Percentiles rank a stretch among this genome's conserved stretches.
phyloP scores from a whole-genome alignment of 2,329 filamentous ascomycete species.

The Bipolaris bicolor region DNA sequence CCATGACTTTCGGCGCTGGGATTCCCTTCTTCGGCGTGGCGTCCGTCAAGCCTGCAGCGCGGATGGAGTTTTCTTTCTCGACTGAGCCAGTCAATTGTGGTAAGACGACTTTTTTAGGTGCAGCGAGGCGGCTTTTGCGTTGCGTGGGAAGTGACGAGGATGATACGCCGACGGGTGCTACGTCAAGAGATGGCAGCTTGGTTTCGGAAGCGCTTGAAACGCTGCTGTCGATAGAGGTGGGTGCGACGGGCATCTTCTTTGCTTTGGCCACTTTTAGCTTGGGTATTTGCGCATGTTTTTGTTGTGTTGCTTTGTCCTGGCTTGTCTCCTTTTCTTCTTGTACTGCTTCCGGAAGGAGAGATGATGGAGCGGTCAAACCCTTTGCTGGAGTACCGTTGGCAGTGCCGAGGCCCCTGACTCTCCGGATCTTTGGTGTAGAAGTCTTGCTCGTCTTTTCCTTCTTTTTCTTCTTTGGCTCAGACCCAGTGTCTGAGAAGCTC shows the following conservation, averaged over 20 bases:
- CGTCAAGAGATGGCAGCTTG: slow-evolving; percentile 29
- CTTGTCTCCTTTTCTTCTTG: slow-evolving; percentile 31
- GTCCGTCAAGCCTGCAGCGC: slow-evolving; percentile 14
- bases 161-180: slow-evolving; percentile 29
- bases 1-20: slow-evolving; percentile 28
- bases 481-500: slow-evolving; percentile 25
- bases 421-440: slow-evolving; percentile 43
- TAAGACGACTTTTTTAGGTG: slow-evolving; percentile 44
- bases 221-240: slow-evolving; percentile 16
- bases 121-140: slow-evolving; percentile 43
- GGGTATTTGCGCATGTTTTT: slow-evolving; percentile 21
- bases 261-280: slow-evolving; percentile 27
- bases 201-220: slow-evolving; percentile 12
- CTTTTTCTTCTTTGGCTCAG: slow-evolving; percentile 32
- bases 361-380: slow-evolving; percentile 37
- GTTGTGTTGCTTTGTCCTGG: slow-evolving; percentile 8
- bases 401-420: slow-evolving; percentile 42
- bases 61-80: slow-evolving; percentile 26
- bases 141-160: slow-evolving; percentile 22
- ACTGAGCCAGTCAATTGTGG: slow-evolving; percentile 26
- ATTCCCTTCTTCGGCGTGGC: slow-evolving; percentile 43
- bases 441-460: slow-evolving; percentile 30
- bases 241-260: slow-evolving; percentile 31
- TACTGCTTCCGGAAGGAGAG: slow-evolving; percentile 38
- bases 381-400: slow-evolving; percentile 50